Evolutionary conservation across 371 early-diverging fungal species (phyloP).

Genomic region (Fennellomyces sp.): DNA sequence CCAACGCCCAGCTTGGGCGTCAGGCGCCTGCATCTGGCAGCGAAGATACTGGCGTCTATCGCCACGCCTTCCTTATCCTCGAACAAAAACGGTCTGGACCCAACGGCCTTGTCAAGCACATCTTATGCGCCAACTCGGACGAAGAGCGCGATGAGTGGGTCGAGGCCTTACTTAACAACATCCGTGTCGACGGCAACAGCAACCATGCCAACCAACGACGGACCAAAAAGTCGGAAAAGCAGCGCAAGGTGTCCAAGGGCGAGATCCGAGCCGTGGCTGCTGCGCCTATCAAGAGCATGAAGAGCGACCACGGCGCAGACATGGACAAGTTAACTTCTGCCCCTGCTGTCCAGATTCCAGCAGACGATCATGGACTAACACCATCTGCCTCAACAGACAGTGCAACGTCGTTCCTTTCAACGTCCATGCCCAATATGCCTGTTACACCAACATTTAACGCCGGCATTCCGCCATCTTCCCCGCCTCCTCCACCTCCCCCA

Average conservation of each 20-base stretch:
- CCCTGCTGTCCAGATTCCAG: neutral
- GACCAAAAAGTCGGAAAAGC: constrained; percentile 7
- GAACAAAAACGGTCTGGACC: constrained; percentile 71
- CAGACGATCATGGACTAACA: neutral
- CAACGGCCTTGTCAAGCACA: constrained; percentile 67
- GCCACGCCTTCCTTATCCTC: constrained; percentile 80
- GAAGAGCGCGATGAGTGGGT: constrained; percentile 92
- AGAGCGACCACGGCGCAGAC: neutral
- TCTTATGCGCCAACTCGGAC: constrained; percentile 89
- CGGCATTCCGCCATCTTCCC: neutral
- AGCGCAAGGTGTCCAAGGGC: constrained; percentile 43
- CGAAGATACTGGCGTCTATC: constrained; percentile 64
- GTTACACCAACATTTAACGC: neutral
- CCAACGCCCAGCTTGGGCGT: constrained; percentile 48
- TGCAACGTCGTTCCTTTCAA: constrained; percentile 8
- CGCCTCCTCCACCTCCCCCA: constrained; percentile 28
- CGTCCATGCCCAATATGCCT: neutral
- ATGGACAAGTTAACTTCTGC: constrained; percentile 9
- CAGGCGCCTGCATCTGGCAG: constrained; percentile 40
- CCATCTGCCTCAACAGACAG: constrained; percentile 20
- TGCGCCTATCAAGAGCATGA: constrained; percentile 15
- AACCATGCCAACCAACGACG: neutral
- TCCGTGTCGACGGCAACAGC: constrained; percentile 23
- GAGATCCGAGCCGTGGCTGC: constrained; percentile 31
- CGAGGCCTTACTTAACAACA: constrained; percentile 58